Percentiles rank a stretch among this genome's conserved stretches.
phyloP scores from a whole-genome alignment of 1,139 yeast species.

The Diutina mesorugosa region DNA sequence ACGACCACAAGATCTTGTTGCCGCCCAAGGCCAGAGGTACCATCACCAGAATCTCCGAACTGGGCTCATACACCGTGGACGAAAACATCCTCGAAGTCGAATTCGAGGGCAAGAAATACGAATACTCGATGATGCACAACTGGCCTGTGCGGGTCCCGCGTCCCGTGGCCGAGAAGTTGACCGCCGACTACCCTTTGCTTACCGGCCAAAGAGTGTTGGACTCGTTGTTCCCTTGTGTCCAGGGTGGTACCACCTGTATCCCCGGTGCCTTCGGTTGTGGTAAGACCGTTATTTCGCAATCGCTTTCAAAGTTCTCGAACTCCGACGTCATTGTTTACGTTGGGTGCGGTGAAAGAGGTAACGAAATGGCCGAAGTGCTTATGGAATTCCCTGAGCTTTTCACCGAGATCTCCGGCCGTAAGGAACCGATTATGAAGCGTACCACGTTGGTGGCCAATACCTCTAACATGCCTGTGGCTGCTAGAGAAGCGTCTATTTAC shows the following conservation, averaged over 20 bases:
- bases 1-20: slow-evolving; percentile 83
- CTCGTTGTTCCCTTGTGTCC: slow-evolving; percentile 96
- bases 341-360: slow-evolving; percentile 46
- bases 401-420: slow-evolving; percentile 82
- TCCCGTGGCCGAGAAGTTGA: slow-evolving; percentile 87
- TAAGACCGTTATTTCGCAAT: slow-evolving; percentile 96
- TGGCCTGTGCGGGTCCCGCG: slow-evolving; percentile 99
- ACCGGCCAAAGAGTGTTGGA: slow-evolving; percentile 99
- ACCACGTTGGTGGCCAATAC: slow-evolving; percentile 97
- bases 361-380: slow-evolving; percentile 98
- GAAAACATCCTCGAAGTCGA: slow-evolving; percentile 88
- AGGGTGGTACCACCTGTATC: slow-evolving; percentile 99
- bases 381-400: slow-evolving; percentile 98
- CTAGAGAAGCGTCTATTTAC: slow-evolving; percentile 98
- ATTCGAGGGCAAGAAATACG: slow-evolving; percentile 73
- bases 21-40: slow-evolving; percentile 99
- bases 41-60: slow-evolving; percentile 73
- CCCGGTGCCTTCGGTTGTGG: slow-evolving; percentile 99
- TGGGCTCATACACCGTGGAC: slow-evolving; percentile 84
- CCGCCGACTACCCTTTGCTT: slow-evolving; percentile 88
- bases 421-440: slow-evolving; percentile 99
- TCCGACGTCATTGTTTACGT: slow-evolving; percentile 93
- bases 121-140: slow-evolving; percentile 90
- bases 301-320: slow-evolving; percentile 91
- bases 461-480: slow-evolving; percentile 99